phyloP scores from a whole-genome alignment of 73 alveolate species.

The Vitrella brassicaformis region DNA sequence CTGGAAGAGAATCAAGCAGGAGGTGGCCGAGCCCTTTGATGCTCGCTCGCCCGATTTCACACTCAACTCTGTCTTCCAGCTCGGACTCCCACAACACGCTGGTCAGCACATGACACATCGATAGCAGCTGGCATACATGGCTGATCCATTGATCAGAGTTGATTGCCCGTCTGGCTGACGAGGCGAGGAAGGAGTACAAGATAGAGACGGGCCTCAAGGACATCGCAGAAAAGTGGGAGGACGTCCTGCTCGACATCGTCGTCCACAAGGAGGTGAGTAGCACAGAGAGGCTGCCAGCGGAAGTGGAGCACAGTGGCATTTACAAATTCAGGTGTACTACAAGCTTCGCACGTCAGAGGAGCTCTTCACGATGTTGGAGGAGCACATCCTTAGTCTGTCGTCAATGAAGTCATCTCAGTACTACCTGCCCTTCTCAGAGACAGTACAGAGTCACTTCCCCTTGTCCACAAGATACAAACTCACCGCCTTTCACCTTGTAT shows the following conservation, averaged over 20 bases:
- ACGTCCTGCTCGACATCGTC: slow-evolving; percentile 12
- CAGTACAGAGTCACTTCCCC: background rate
- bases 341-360: slow-evolving; percentile 57
- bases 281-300: slow-evolving; percentile 39
- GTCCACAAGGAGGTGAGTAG: slow-evolving; percentile 12
- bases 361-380: slow-evolving; percentile 72
- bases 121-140: background rate
- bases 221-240: slow-evolving; percentile 62
- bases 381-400: slow-evolving; percentile 71
- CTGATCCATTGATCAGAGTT: background rate
- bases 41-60: slow-evolving; percentile 57
- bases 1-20: slow-evolving; percentile 87
- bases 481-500: too few species aligned
- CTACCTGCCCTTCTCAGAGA: slow-evolving; percentile 36
- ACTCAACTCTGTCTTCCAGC: slow-evolving; percentile 58
- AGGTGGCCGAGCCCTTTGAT: slow-evolving; percentile 69
- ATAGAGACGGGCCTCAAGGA: slow-evolving; percentile 69
- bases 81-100: slow-evolving; percentile 44
- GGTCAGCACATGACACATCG: slow-evolving; percentile 21
- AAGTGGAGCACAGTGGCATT: slow-evolving; percentile 23
- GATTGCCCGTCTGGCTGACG: slow-evolving; percentile 37
- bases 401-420: slow-evolving; percentile 65
- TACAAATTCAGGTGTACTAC: slow-evolving; percentile 39
- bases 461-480: too few species aligned
- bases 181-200: slow-evolving; percentile 81